Percentiles rank a stretch among this genome's conserved stretches.
Conservation (phyloP, 1,139 yeast genomes). For the Tardiomyces depauwii region DNA sequence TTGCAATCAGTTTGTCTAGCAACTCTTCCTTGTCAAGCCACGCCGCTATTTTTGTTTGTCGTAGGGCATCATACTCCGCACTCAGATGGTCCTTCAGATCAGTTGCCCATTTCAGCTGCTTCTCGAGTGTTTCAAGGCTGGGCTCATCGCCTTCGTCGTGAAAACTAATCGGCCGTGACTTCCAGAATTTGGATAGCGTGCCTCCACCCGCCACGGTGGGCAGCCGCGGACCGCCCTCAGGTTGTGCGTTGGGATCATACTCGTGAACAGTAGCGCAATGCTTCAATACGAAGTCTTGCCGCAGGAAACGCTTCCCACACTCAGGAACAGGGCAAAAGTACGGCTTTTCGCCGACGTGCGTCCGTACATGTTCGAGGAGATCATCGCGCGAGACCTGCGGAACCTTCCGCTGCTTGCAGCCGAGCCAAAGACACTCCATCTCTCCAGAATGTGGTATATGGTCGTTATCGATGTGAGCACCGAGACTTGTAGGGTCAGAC, state of each 20-base stretch:
- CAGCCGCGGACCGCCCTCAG: neutral
- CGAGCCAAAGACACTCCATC: conserved; percentile 51
- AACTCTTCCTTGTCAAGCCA: conserved; percentile 51
- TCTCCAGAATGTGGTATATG: conserved; percentile 27
- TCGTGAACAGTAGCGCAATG: conserved; percentile 58
- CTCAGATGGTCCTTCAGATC: conserved; percentile 38
- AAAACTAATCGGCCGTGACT: conserved; percentile 7
- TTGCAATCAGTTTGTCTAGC: conserved; percentile 38
- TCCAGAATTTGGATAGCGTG: conserved; percentile 8
- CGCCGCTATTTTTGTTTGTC: conserved; percentile 31
- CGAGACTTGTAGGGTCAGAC: conserved; percentile 25
- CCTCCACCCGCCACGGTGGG: conserved; percentile 1
- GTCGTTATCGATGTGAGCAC: conserved; percentile 27
- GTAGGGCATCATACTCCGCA: conserved; percentile 29
- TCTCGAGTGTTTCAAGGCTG: conserved; percentile 5
- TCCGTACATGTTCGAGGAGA: conserved; percentile 48
- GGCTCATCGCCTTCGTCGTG: conserved; percentile 4
- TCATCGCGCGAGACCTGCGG: conserved; percentile 51
- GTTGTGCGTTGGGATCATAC: conserved; percentile 3
- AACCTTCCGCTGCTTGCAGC: conserved; percentile 43
- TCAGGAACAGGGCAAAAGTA: conserved; percentile 61
- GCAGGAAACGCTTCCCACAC: conserved; percentile 48
- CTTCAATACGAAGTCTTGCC: conserved; percentile 51
- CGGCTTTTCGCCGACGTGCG: conserved; percentile 60
- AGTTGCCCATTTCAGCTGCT: conserved; percentile 32